Evolutionary conservation across 345 rosid genomes (phyloP), one percentile per base, ranked within the genome.

Genomic region (Euphorbia pulcherrima): DNA sequence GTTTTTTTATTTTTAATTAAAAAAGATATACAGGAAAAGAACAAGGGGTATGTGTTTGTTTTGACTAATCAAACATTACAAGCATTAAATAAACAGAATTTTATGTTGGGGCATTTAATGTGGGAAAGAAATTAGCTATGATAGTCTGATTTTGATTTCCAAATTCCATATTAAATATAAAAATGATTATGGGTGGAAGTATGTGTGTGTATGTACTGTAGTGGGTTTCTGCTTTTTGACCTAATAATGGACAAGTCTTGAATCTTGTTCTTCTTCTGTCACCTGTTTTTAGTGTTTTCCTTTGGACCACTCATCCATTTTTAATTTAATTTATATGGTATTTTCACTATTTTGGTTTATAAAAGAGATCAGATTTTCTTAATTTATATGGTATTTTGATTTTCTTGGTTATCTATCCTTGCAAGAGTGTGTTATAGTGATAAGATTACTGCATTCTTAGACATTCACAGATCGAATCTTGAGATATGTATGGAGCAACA

Each of bases 191-290:
- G 78, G 80, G 84, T 80, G 86, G 82, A 80, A 77, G 73, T 27
- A 75, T 80, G 84, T 80, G 79, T 80, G 77, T 71, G 60, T 60
- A 44, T 44, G 50, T 33, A 54, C 72, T 58, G 72, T 73, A 57
- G 58, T 72, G 80, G 78, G 77, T 75, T 80, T 75, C 76, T 57
- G 7, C 67, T 83, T 83, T 77, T 81, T 79, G 85, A 81, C 87
- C 78, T 72, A 29, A 70, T 72, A 74, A 74, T 74, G 78, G 78
- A 57, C 66, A 74, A 60, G 73, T 72, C 74, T 69, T 72, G 68
- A 76, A 79, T 79, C 82, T 72, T 68, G 60, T 67, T 75, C 68
- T 62, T 65, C 76, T 60, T 61, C 56, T 67, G 73, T 74, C 75
- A 69, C 78, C 64, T 62, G 55, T 52, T 74, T 66, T 71, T 41